phyloP scores from a whole-genome alignment of 257 asterid genomes.

The Scutellaria barbata region DNA sequence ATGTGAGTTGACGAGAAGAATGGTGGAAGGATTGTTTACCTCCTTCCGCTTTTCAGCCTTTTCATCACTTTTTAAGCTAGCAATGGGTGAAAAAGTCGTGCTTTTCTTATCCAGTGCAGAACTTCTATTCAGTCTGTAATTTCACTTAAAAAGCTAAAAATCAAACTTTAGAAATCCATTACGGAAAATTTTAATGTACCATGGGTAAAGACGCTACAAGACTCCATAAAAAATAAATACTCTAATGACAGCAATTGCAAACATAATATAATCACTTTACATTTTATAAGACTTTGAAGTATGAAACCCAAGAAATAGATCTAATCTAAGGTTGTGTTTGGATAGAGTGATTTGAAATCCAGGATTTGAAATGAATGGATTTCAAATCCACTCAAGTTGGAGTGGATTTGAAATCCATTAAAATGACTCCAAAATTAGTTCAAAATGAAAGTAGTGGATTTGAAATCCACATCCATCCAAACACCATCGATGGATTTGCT shows the following conservation, averaged over 20 bases:
- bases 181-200: background rate
- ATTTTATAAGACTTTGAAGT: no score
- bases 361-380: no score
- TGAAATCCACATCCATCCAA: no score
- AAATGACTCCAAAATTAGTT: no score
- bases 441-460: no score
- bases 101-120: conserved; percentile 44
- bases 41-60: conserved; percentile 68
- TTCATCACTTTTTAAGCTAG: conserved; percentile 56
- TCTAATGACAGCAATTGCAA: background rate
- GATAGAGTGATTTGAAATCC: no score
- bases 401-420: no score
- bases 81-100: conserved; percentile 42
- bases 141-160: conserved; percentile 16
- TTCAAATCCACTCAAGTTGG: no score
- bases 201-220: background rate
- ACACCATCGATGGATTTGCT: no score
- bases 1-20: background rate
- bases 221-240: background rate
- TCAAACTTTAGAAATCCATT: background rate
- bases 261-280: background rate
- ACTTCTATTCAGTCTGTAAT: conserved; percentile 54
- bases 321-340: no score
- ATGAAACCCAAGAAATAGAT: background rate
- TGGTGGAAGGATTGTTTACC: conserved; percentile 48